Evolutionary conservation across 345 rosid species (phyloP), one percentile per base, ranked within the genome.

Genomic region (Brassica cretica): DNA sequence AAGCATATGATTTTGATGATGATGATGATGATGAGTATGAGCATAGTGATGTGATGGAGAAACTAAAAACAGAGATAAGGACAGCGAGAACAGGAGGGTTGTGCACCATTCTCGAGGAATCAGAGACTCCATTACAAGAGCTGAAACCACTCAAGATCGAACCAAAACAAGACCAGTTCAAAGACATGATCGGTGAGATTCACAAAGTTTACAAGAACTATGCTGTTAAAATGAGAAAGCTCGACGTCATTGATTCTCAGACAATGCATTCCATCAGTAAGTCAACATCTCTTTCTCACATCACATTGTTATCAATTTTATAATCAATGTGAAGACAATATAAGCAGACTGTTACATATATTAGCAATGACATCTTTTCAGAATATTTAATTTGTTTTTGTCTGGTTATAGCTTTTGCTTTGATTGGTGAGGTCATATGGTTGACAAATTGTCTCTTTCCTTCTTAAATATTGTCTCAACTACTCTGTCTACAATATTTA

Each of bases 61-160:
- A 81, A 83, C 82, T 94, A 61, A 88, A 85, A 82, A 71, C 82
- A 86, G 93, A 91, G 25, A 73, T 91, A 24, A 86, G 70, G 61
- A 77, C 29, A n/a, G 91, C 88, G 4, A 89, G 93, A 76, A 88
- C 86, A 0, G 96, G 91, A 5, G 98, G 97, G 24, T 89, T 94
- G 62, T 88, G 97, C 3, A 89, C 96, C 0, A 91, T 94, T 76
- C 74, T 81, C 11, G 98, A 94, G 81, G 98, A 94, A 68, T 82
- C 90, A 2, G 96, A 89, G 78, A 84, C 82, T 27, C 68, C 81
- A 41, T 67, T 79, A 15, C 73, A 83, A 68, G 86, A 88, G 56
- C 81, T 89, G 12, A 85, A 85, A 80, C 90, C 96, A 21, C 65
- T 88, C 62, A 87, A 88, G 83, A 82, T 91, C 14, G 83, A 87